Evolutionary conservation across 2,329 filamentous ascomycete species (phyloP), one percentile per base, ranked within the genome.

Genomic region (Microcyclospora tardicrescens): DNA sequence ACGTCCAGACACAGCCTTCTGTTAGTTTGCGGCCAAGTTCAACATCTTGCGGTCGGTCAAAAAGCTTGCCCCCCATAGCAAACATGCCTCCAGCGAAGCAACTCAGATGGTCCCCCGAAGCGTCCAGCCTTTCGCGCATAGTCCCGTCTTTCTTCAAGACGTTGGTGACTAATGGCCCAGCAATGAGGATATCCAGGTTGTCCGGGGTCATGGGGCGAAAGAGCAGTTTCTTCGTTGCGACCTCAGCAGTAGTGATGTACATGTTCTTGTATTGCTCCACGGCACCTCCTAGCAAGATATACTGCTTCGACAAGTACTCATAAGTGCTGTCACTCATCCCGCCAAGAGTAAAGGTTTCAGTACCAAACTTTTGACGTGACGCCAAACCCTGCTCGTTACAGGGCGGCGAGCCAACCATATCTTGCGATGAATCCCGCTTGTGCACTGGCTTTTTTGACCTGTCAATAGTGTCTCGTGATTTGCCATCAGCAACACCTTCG

Each of bases 171-270:
- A 57, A 46, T 5, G 76, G 77, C 16, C 81, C 80, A 0, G 82
- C 75, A 43, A 91, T 76, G 2, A 91, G 68, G n/a, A 91, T 73
- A 43, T 89, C 75, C 37, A 73, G 73, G 38, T 73, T 66, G 24
- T 73, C 71, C 6, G 76, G 72, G 14, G 77, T 72, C 75, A 91
- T 81, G 1, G 86, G 85, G 5, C 80, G 73, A 61, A 76, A 93
- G 41, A 93, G 73, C 9, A 93, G 68, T 57, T 82, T 72, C 46
- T 84, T 70, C 47, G 81, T 81, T 28, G 80, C 74, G 0, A 76
- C 76, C 5, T 79, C 73, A 24, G 79, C 72, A 3, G 77, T 72
- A 40, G 73, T 73, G 41, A 79, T 68, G 55, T 93, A 85, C 61
- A 93, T 72, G 14, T 70, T 71, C 43, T 71, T 67, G 58, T 93